Conservation (phyloP, 129 eudicot species). For the Solidago caesia region DNA sequence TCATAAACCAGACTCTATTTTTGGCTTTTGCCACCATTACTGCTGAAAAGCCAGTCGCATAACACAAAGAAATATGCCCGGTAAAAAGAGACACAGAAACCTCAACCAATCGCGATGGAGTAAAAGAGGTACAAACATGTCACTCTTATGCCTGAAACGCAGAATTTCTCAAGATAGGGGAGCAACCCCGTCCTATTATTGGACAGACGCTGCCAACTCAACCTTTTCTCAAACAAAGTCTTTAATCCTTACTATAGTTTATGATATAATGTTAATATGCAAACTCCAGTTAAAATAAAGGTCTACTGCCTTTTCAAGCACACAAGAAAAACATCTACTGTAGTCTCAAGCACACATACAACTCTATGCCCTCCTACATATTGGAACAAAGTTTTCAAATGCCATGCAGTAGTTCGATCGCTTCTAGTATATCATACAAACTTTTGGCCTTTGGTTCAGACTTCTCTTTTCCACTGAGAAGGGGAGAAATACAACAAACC, state of each 20-base stretch:
- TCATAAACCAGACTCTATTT: no score
- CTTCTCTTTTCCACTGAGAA: neutral
- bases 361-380: conserved; percentile 1
- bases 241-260: neutral
- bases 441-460: neutral
- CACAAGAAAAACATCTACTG: neutral
- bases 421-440: neutral
- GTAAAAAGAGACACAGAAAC: neutral
- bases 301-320: no score
- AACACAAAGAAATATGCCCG: neutral
- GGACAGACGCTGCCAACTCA: neutral
- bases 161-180: neutral
- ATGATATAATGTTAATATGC: neutral
- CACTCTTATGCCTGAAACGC: neutral
- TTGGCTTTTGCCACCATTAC: no score
- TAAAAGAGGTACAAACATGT: neutral
- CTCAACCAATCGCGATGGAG: neutral
- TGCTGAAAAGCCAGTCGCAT: no score
- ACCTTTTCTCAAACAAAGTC: neutral
- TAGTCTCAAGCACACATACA: neutral
- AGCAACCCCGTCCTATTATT: neutral
- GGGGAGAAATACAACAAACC: neutral
- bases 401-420: conserved; percentile 3
- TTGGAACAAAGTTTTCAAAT: neutral
- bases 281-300: neutral